phyloP scores from a whole-genome alignment of 2,329 filamentous ascomycete genomes.

The Penicillium frequentans region DNA sequence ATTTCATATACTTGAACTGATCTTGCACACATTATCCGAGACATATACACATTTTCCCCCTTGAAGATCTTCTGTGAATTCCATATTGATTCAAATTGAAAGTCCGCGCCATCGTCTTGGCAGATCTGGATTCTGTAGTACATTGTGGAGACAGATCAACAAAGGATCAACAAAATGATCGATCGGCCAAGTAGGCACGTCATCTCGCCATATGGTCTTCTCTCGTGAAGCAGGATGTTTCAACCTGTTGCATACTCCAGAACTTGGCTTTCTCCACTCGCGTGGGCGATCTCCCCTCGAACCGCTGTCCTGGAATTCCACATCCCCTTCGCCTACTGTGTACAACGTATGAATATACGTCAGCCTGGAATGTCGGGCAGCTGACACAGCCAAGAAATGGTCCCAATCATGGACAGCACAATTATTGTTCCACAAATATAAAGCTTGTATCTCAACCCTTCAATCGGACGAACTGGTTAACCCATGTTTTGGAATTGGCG shows the following conservation, averaged over 20 bases:
- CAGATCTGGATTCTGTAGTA: not conserved
- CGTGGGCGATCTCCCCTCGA: slow-evolving; percentile 6
- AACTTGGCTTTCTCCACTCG: slow-evolving; percentile 6
- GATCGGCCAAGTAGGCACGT: slow-evolving; percentile 13
- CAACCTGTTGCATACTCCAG: not conserved
- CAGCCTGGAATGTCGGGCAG: slow-evolving; percentile 14
- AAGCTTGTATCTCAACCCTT: not conserved
- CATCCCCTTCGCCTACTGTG: not conserved
- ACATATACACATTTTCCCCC: not conserved
- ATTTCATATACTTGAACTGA: too few species aligned
- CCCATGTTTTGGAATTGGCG: not conserved
- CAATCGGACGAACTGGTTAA: not conserved
- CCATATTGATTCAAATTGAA: not conserved
- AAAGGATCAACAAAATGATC: not conserved
- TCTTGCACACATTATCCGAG: not conserved
- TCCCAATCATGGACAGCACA: not conserved
- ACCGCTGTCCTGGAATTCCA: slow-evolving; percentile 7
- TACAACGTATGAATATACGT: slow-evolving; percentile 6
- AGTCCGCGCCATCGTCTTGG: not conserved
- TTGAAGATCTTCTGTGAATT: not conserved
- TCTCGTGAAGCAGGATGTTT: not conserved
- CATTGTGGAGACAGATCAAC: not conserved
- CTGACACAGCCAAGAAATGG: not conserved
- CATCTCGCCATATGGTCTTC: slow-evolving; percentile 3
- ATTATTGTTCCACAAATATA: not conserved